Conservation (phyloP, 2,329 filamentous ascomycete genomes). For the Colletotrichum sp. region DNA sequence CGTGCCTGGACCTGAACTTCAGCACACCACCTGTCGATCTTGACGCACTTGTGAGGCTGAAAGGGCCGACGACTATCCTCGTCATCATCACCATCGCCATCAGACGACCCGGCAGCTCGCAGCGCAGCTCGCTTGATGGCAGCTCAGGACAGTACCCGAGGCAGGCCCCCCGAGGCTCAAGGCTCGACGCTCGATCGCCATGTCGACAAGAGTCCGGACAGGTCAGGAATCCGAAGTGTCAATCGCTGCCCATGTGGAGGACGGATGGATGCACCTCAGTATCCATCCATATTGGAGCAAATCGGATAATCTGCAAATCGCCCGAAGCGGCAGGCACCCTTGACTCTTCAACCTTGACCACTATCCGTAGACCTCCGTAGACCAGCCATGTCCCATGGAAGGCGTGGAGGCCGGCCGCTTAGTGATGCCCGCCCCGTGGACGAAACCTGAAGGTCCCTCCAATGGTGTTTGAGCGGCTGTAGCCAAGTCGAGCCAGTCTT, state of each 20-base stretch:
- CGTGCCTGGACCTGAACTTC: background rate
- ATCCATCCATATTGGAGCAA: background rate
- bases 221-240: background rate
- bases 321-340: background rate
- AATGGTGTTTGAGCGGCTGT: background rate
- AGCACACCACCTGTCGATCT: background rate
- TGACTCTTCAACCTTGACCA: background rate
- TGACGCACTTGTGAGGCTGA: background rate
- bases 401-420: background rate
- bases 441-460: background rate
- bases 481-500: background rate
- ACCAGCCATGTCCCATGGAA: background rate
- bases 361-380: background rate
- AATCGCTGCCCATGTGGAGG: background rate
- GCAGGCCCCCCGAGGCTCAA: background rate
- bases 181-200: background rate
- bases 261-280: background rate
- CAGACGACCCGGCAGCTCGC: background rate
- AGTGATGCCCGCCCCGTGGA: background rate
- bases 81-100: background rate
- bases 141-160: background rate
- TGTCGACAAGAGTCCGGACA: background rate
- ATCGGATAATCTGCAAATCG: background rate
- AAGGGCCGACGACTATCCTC: background rate
- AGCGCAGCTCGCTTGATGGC: background rate